Conservation (phyloP, 352 stramenopile species). For the Pythium myriotylum region DNA sequence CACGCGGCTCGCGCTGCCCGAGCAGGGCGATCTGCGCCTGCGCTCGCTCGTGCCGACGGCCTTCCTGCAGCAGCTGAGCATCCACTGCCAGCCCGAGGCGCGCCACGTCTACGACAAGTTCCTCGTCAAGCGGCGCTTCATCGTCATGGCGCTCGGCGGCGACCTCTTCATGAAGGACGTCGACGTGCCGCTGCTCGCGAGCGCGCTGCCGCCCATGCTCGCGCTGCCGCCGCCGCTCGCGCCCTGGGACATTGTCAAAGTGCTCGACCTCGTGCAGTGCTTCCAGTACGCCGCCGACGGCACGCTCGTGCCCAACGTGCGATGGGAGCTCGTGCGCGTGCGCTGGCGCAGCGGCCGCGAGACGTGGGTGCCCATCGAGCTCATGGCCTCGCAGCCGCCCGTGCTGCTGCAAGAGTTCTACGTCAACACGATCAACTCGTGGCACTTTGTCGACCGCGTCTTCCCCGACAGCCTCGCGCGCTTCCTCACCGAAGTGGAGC, state of each 20-base stretch:
- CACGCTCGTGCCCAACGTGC: slow-evolving; percentile 31
- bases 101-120: slow-evolving; percentile 60
- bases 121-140: slow-evolving; percentile 62
- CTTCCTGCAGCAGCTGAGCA: slow-evolving; percentile 54
- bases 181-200: slow-evolving; percentile 34
- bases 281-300: slow-evolving; percentile 19
- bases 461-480: slow-evolving; percentile 35
- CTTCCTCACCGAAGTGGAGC: slow-evolving; percentile 66
- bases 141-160: slow-evolving; percentile 72
- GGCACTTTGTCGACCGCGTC: slow-evolving; percentile 55
- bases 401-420: slow-evolving; percentile 75
- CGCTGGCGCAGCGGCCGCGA: slow-evolving; percentile 69
- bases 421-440: slow-evolving; percentile 79
- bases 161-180: slow-evolving; percentile 64
- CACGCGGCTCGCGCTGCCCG: slow-evolving; percentile 54
- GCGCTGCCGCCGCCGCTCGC: slow-evolving; percentile 49
- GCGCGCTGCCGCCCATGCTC: slow-evolving; percentile 55
- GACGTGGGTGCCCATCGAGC: slow-evolving; percentile 68
- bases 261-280: slow-evolving; percentile 76
- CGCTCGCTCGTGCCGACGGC: slow-evolving; percentile 45
- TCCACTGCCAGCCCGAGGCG: slow-evolving; percentile 51
- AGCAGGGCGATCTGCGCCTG: slow-evolving; percentile 52
- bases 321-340: slow-evolving; percentile 72
- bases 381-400: slow-evolving; percentile 39
- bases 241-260: slow-evolving; percentile 59